phyloP scores from a whole-genome alignment of 306 rosid genomes.

The Vachellia collinsii region DNA sequence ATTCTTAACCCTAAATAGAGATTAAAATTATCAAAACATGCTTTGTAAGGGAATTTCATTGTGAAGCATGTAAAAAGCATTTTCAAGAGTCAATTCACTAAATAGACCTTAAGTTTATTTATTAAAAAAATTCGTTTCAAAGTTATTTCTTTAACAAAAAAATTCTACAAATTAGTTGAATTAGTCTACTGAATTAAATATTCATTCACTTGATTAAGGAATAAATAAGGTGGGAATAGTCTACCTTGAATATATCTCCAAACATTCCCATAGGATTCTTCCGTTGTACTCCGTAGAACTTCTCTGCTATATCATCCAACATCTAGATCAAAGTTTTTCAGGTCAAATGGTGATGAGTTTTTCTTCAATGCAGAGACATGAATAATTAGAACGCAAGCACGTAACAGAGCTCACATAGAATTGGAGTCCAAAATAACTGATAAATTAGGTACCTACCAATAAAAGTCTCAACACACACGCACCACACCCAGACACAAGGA shows the following conservation, averaged over 20 bases:
- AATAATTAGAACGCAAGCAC: constrained; percentile 22
- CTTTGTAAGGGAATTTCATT: background rate
- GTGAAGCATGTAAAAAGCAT: background rate
- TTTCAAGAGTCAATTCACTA: background rate
- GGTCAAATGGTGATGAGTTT: constrained; percentile 42
- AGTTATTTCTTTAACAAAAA: background rate
- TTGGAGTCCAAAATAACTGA: background rate
- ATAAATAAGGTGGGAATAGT: background rate
- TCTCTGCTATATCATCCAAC: constrained; percentile 86
- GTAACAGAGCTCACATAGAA: background rate
- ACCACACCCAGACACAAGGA: background rate
- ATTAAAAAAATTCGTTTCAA: background rate
- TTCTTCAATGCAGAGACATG: constrained; percentile 13
- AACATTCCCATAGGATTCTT: constrained; percentile 93
- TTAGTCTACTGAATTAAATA: background rate
- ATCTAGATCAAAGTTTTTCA: constrained; percentile 59
- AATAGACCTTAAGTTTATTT: background rate
- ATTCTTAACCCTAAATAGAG: background rate
- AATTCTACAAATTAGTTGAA: background rate
- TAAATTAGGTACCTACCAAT: constrained; percentile 17
- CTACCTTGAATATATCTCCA: constrained; percentile 93
- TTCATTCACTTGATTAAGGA: background rate
- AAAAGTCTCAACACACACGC: background rate
- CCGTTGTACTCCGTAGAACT: constrained; percentile 79
- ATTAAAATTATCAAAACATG: background rate